phyloP scores from a whole-genome alignment of 108 stramenopile genomes.

The Cyclotella choctawhatcheeana region DNA sequence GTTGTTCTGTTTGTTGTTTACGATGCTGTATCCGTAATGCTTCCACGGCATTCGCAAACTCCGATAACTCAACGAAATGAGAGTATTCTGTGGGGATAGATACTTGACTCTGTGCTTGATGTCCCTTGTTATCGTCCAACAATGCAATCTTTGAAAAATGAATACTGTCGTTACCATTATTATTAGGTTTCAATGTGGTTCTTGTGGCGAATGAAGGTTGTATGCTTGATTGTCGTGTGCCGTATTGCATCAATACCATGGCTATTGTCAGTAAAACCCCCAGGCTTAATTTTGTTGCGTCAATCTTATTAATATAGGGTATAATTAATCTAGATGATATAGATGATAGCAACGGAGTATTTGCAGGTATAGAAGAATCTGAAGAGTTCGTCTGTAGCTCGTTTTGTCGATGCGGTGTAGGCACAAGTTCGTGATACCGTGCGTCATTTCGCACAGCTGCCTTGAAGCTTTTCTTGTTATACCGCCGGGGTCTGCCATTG shows the following conservation, averaged over 20 bases:
- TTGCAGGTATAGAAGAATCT: not conserved
- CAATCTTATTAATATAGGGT: not conserved
- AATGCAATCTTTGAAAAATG: not conserved
- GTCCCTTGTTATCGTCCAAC: constrained; percentile 1
- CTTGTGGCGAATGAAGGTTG: not conserved
- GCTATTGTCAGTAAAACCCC: not conserved
- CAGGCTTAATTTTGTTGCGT: not conserved
- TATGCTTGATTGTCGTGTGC: constrained; percentile 4
- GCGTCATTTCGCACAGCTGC: not conserved
- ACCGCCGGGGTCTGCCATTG: not conserved
- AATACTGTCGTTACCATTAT: no score
- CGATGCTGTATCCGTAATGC: constrained; percentile 19
- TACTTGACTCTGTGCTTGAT: constrained; percentile 44
- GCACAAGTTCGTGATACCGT: not conserved
- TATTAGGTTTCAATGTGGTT: not conserved
- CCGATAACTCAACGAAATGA: constrained; percentile 43
- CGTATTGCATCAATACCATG: constrained; percentile 12
- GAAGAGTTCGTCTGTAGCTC: not conserved
- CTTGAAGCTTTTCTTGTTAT: not conserved
- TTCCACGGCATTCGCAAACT: constrained; percentile 38
- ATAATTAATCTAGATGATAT: not conserved
- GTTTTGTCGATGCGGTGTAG: not conserved
- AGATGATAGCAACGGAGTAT: not conserved
- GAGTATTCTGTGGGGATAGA: constrained; percentile 30
- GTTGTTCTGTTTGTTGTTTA: constrained; percentile 4